A percentile compares a stretch with the other conserved stretches of the same genome.
Conservation (phyloP, 768 basidiomycete species). For the Suillus subluteus region DNA sequence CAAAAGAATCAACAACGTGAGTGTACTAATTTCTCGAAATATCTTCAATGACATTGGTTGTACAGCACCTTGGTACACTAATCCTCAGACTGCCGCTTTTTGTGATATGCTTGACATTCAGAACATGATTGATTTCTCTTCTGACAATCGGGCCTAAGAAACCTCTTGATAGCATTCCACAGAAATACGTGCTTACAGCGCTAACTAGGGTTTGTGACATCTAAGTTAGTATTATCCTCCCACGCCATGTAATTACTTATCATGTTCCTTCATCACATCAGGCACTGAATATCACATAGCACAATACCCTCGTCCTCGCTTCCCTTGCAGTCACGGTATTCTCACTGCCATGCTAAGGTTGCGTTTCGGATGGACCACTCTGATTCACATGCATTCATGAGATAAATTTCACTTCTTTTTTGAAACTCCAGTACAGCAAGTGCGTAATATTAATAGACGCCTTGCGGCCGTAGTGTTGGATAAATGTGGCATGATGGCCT, state of each 20-base stretch:
- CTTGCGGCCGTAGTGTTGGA: background rate
- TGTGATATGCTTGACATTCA: constrained; percentile 77
- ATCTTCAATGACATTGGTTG: constrained; percentile 7
- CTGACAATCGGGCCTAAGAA: constrained; percentile 4
- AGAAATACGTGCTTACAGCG: background rate
- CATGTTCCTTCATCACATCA: background rate
- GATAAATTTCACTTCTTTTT: background rate
- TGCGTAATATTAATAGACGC: background rate
- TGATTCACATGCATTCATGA: background rate
- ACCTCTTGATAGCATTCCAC: background rate
- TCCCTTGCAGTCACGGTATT: background rate
- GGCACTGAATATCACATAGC: background rate
- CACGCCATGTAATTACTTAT: background rate
- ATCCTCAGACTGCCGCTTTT: constrained; percentile 89
- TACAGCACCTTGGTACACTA: constrained; percentile 78
- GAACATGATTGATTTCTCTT: constrained; percentile 61
- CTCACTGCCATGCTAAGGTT: background rate
- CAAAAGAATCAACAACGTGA: constrained; percentile 44
- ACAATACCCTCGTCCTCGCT: background rate
- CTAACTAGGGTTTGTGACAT: background rate
- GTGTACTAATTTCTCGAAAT: constrained; percentile 19
- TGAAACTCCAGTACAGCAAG: constrained; percentile 1
- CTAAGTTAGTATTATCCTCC: background rate
- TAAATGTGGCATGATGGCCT: background rate
- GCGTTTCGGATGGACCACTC: background rate